Percentiles rank a stretch among this genome's conserved stretches.
Conservation (phyloP, 75 land plant species). For the Pinus tabuliformis region DNA sequence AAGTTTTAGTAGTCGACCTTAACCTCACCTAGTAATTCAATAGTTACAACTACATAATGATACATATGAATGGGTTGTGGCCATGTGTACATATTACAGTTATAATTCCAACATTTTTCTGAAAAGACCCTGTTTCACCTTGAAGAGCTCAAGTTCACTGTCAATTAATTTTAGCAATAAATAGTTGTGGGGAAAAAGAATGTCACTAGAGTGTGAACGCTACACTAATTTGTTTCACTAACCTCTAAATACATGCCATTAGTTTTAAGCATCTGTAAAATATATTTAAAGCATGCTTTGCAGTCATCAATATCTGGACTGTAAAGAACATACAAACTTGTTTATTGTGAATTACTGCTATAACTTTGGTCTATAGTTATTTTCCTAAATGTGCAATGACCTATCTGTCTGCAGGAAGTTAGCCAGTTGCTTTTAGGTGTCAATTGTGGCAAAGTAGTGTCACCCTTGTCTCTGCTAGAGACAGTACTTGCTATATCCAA, state of each 20-base stretch:
- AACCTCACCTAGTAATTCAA: too few species aligned
- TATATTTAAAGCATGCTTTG: not conserved
- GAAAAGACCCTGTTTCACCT: not conserved
- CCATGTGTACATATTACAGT: too few species aligned
- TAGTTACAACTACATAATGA: too few species aligned
- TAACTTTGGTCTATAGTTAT: not conserved
- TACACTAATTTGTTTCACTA: not conserved
- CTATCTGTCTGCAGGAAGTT: slow-evolving; percentile 63
- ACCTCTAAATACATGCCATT: not conserved
- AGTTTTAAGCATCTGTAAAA: not conserved
- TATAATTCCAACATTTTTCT: not conserved
- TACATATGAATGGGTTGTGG: too few species aligned
- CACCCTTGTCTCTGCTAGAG: slow-evolving; percentile 36
- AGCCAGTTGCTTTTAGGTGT: slow-evolving; percentile 77
- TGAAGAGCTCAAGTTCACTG: not conserved
- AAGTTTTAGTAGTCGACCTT: too few species aligned
- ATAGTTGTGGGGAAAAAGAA: not conserved
- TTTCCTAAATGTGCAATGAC: not conserved
- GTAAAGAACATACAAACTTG: not conserved
- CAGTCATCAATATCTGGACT: not conserved
- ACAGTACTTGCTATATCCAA: slow-evolving; percentile 32
- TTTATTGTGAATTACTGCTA: not conserved
- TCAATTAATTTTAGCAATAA: slow-evolving; percentile 6
- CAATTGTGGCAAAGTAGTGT: slow-evolving; percentile 69
- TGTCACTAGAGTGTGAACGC: not conserved